A percentile compares a stretch with the other conserved stretches of the same genome.
Conservation (phyloP, 208 protist genomes). For the Leptomonas seymouri region DNA sequence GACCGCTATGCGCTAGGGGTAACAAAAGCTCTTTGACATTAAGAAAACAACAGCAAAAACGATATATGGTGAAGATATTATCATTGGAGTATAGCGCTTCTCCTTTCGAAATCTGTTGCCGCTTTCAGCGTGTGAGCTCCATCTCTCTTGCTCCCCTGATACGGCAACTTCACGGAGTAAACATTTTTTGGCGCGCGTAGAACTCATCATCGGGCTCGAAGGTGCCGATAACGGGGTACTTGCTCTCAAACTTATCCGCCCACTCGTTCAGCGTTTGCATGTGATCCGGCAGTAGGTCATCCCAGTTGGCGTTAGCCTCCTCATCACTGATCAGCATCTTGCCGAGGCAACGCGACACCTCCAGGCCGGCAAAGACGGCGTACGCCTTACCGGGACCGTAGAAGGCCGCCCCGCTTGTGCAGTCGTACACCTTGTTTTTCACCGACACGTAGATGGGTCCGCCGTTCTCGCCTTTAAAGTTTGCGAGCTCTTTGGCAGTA, state of each 20-base stretch:
- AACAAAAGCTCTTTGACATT: no score
- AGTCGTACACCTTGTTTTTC: slow-evolving; percentile 84
- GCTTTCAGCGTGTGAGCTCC: no score
- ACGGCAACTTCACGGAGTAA: slow-evolving; percentile 26
- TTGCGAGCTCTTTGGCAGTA: slow-evolving; percentile 49
- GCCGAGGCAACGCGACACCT: slow-evolving; percentile 72
- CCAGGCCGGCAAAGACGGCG: slow-evolving; percentile 80
- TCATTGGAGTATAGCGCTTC: no score
- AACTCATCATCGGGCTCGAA: slow-evolving; percentile 58
- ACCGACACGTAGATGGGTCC: slow-evolving; percentile 75
- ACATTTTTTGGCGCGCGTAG: slow-evolving; percentile 39
- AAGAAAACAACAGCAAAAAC: no score
- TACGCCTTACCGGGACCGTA: slow-evolving; percentile 82
- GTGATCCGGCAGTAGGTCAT: slow-evolving; percentile 65
- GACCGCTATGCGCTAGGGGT: no score
- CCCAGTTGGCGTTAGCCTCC: slow-evolving; percentile 81
- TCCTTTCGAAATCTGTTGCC: no score
- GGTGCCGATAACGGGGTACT: slow-evolving; percentile 73
- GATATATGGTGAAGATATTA: no score
- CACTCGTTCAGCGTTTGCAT: slow-evolving; percentile 74
- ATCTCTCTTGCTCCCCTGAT: not conserved
- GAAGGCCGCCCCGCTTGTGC: slow-evolving; percentile 59
- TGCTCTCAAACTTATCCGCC: slow-evolving; percentile 67
- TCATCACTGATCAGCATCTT: slow-evolving; percentile 84
- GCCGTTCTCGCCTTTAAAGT: slow-evolving; percentile 46